Conservation (phyloP, 2,329 filamentous ascomycete species). For the Penicillium expansum region DNA sequence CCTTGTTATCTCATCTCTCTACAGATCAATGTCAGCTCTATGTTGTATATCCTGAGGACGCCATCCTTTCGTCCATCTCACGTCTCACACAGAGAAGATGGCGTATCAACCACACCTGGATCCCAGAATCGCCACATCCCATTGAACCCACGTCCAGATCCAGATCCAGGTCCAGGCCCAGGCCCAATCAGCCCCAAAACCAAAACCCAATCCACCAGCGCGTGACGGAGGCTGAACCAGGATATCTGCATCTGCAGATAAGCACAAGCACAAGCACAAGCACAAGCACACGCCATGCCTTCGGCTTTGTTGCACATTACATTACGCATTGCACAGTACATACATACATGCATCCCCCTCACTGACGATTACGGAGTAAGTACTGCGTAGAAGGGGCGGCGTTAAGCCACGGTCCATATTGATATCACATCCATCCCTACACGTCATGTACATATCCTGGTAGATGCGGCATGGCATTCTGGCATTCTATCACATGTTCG, state of each 20-base stretch:
- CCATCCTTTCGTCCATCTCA: too few species aligned
- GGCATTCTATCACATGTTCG: background rate
- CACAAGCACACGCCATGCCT: background rate
- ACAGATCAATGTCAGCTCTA: background rate
- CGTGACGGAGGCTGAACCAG: slow-evolving; percentile 1
- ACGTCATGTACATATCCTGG: background rate
- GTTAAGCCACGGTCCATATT: background rate
- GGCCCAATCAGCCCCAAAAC: background rate
- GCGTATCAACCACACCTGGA: background rate
- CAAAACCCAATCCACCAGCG: background rate
- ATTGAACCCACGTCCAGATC: background rate
- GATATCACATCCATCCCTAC: background rate
- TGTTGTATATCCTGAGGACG: background rate
- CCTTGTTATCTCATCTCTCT: background rate
- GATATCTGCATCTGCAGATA: slow-evolving; percentile 1
- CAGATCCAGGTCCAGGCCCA: background rate
- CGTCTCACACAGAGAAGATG: background rate
- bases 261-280: background rate
- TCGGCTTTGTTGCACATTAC: background rate
- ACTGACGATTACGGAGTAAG: background rate
- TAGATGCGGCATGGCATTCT: background rate
- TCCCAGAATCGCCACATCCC: too few species aligned
- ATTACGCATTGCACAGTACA: background rate
- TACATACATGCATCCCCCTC: background rate
- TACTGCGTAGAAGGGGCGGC: background rate